Base-by-base conservation (phyloP, 345 rosid species). In the Limnanthes douglasii region DNA sequence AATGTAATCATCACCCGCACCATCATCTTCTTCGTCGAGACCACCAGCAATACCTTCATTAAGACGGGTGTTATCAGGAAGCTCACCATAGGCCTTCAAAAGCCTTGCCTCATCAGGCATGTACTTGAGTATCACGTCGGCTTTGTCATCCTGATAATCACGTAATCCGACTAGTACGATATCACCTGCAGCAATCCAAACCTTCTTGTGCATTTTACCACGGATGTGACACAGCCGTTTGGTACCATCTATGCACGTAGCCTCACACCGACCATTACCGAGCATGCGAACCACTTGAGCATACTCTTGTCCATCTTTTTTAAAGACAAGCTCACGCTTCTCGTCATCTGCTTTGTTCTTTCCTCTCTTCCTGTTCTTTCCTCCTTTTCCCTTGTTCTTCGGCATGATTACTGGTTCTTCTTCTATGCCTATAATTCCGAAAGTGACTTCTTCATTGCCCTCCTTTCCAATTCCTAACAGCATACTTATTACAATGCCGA, bases 361-460 rank as follows among this genome's bases (percentile, higher is more conserved):
- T 57, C 86, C 86, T 61, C 86, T 72, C 81, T 75, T 75, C 69
- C 77, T 72, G 54, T 75, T 75, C 76, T 75, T 75, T 47, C 86
- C 86, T 72, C 86, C 86, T 60, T 75, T 75, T 48, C 81, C 81
- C 61, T 76, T 76, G 52, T 76, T 76, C 81, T 76, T 76, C 48
- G 86, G 86, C 86, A 76, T 76, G 39, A 32, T 48, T 41, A 36
- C 60, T 54, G 48, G n/a, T n/a, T n/a, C n/a, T n/a, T n/a, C n/a
- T n/a, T n/a, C n/a, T n/a, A n/a, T n/a, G n/a, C n/a, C n/a, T n/a
- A n/a, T n/a, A n/a, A n/a, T n/a, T n/a, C n/a, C n/a, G n/a, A n/a
- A n/a, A n/a, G n/a, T n/a, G n/a, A n/a, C n/a, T n/a, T n/a, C n/a
- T n/a, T n/a, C n/a, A n/a, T n/a, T n/a, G n/a, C n/a, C n/a, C n/a